Base-by-base conservation (phyloP, 2,329 filamentous ascomycete species). In the Nemania sp. region DNA sequence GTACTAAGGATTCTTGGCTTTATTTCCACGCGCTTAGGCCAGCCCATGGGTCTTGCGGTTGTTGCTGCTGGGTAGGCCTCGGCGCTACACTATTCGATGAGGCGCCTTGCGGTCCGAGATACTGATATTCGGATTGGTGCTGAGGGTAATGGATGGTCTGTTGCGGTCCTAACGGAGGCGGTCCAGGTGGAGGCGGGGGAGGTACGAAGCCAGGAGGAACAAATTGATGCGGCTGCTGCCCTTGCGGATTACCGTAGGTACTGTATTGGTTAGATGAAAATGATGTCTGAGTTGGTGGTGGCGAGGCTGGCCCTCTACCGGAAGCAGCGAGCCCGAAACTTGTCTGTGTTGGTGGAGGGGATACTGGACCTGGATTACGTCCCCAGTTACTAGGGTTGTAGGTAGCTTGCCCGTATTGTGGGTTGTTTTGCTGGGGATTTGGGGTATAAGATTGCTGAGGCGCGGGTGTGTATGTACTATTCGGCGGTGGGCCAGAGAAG, bases 141-240 rank as follows among this genome's bases (percentile, higher is more conserved):
- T 78, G 77, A 32, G 77, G 66, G 70, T 88, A 87, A 70, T 89
- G 86, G 29, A 88, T 85, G 10, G 87, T 90, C 77, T 90, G 88
- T 75, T 90, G 88, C 35, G 87, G 87, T 3, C 87, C 87, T 72
- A 90, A 75, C 1, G 88, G 88, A 7, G 88, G 88, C 3, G 88
- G 88, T 0, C 87, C 88, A 0, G 88, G 89, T 1, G 88, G 88
- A 1, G 88, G 89, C 6, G 89, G 88, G 2, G 89, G 89, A 4
- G 87, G 88, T 43, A 90, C 86, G 69, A 89, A 89, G 3, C 88
- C 87, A 0, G 82, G 81, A 15, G 87, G 86, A 32, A 87, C 82
- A 62, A 85, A 86, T 15, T 81, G 79, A 69, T 81, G 81, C 70
- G 78, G 80, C 77, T 72, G 81, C 61, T 81, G 76, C n/a, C 70